These are phyloP conservation scores for Rhizopogon vulgaris DNA, from an alignment of 768 basidiomycete genomes.

Conservation along the genomic window DNA sequence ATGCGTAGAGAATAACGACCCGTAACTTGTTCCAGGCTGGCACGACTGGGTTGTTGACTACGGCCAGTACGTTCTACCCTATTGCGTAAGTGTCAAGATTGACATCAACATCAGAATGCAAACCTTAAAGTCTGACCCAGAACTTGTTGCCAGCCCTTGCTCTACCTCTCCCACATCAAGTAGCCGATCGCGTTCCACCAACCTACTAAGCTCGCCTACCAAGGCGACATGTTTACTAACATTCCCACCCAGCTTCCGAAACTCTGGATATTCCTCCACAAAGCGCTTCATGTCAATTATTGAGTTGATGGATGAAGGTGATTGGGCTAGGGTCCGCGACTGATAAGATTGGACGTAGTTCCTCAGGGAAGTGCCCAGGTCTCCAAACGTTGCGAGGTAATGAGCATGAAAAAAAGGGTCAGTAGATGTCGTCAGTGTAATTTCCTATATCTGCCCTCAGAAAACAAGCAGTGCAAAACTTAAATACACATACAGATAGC, in stretches of 20 bases:
- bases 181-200: slow-evolving; percentile 81
- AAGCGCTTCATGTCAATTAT: slow-evolving; percentile 96
- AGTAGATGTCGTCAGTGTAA: slow-evolving; percentile 84
- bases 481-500: slow-evolving; percentile 49
- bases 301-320: slow-evolving; percentile 81
- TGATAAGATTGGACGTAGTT: slow-evolving; percentile 94
- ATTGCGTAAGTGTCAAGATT: slow-evolving; percentile 2
- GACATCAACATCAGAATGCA: slow-evolving; percentile 11
- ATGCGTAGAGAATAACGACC: slow-evolving; percentile 84
- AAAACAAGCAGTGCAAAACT: slow-evolving; percentile 5
- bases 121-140: slow-evolving; percentile 86
- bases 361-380: slow-evolving; percentile 87
- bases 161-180: slow-evolving; percentile 92
- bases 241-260: slow-evolving; percentile 92
- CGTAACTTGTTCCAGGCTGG: slow-evolving; percentile 82
- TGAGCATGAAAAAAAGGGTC: slow-evolving; percentile 94
- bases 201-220: slow-evolving; percentile 90
- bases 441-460: slow-evolving; percentile 52
- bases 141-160: slow-evolving; percentile 90
- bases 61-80: slow-evolving; percentile 70
- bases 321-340: slow-evolving; percentile 69
- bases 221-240: slow-evolving; percentile 98
- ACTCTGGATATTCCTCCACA: slow-evolving; percentile 98
- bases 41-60: slow-evolving; percentile 63
- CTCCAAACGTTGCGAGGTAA: slow-evolving; percentile 91